Conservation (phyloP, 768 basidiomycete species). For the Imleria badia region DNA sequence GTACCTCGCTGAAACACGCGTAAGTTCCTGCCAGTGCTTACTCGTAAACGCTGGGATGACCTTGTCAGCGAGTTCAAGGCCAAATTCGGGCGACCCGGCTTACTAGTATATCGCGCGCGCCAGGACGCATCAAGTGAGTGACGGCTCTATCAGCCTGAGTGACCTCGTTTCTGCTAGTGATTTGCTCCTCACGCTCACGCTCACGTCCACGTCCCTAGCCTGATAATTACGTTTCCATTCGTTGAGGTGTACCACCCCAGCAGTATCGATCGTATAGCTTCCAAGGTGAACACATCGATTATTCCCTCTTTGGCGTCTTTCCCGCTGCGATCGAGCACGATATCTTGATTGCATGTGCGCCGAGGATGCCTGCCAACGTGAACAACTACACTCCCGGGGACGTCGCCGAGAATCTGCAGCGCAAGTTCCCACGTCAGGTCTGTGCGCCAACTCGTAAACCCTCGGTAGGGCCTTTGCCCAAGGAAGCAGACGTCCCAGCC, state of each 20-base stretch:
- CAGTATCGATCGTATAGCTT: slow-evolving; percentile 7
- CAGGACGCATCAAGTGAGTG: slow-evolving; percentile 76
- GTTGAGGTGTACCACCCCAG: background rate
- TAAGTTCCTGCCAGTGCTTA: no score
- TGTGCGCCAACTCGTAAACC: slow-evolving; percentile 53
- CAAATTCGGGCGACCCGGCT: slow-evolving; percentile 62
- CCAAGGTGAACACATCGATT: slow-evolving; percentile 82
- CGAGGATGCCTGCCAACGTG: slow-evolving; percentile 26
- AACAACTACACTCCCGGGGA: slow-evolving; percentile 42
- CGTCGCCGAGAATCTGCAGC: slow-evolving; percentile 63
- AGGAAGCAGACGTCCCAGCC: slow-evolving; percentile 30
- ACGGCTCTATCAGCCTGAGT: background rate
- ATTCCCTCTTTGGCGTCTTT: slow-evolving; percentile 78
- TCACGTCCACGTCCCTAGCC: slow-evolving; percentile 15
- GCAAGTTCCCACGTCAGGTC: slow-evolving; percentile 55
- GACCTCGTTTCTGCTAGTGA: background rate
- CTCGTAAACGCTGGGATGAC: slow-evolving; percentile 60
- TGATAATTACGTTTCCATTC: slow-evolving; percentile 32
- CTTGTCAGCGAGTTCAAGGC: slow-evolving; percentile 60
- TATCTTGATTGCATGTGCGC: slow-evolving; percentile 74
- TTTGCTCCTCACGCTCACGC: no score
- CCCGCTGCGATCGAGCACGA: slow-evolving; percentile 86
- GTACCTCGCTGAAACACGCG: slow-evolving; percentile 55
- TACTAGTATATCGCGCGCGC: slow-evolving; percentile 77
- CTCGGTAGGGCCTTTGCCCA: slow-evolving; percentile 22